These are phyloP conservation scores for Graphilbum fragrans DNA, from an alignment of 2,329 filamentous ascomycete genomes.

Conservation along the genomic window DNA sequence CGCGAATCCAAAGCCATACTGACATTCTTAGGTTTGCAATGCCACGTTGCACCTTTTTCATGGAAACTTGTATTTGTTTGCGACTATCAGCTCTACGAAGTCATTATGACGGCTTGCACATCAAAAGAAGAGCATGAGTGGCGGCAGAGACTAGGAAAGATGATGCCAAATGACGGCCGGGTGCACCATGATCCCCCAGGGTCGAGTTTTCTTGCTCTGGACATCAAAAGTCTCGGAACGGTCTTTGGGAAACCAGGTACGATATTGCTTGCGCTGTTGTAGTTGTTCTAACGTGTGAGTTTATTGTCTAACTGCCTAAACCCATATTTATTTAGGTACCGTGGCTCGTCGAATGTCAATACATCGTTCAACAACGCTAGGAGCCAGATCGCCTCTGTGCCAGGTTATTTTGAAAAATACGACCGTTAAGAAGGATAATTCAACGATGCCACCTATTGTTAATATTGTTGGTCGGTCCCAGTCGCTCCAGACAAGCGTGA, in stretches of 20 bases:
- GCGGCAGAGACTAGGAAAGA: constrained; percentile 52
- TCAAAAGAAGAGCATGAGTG: constrained; percentile 69
- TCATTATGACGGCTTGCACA: constrained; percentile 80
- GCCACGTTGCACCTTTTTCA: constrained; percentile 72
- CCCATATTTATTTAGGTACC: constrained; percentile 30
- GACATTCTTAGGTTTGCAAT: constrained; percentile 59
- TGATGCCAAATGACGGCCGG: constrained; percentile 34
- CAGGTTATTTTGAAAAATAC: constrained; percentile 86
- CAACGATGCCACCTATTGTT: constrained; percentile 28
- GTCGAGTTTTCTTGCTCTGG: constrained; percentile 53
- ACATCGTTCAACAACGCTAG: constrained; percentile 64
- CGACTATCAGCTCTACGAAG: constrained; percentile 64
- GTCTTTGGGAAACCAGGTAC: constrained; percentile 64
- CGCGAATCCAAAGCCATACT: background rate
- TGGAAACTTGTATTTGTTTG: constrained; percentile 87
- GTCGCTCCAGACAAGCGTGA: constrained; percentile 56
- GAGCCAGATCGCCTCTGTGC: constrained; percentile 52
- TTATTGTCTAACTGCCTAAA: constrained; percentile 4
- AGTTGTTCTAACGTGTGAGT: too few species aligned
- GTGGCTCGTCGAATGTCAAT: constrained; percentile 62
- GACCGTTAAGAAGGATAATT: constrained; percentile 46
- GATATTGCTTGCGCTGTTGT: too few species aligned
- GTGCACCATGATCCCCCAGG: constrained; percentile 33
- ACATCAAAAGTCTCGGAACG: constrained; percentile 62
- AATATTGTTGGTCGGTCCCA: constrained; percentile 63